phyloP scores from a whole-genome alignment of 768 basidiomycete genomes.

The Termitomyces sp. region DNA sequence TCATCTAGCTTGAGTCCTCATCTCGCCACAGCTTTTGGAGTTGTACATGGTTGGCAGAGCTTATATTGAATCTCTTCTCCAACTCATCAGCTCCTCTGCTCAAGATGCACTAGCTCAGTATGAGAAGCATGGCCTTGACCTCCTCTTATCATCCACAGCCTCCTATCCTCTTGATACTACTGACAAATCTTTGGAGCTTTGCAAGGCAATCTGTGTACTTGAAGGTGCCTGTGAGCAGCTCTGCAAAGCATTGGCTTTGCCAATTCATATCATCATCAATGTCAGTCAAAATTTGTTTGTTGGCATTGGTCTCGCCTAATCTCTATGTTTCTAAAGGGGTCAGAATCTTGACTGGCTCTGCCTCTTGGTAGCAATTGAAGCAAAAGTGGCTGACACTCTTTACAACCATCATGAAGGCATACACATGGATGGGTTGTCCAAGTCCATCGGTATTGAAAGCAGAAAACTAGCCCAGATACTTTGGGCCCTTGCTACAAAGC shows the following conservation, averaged over 20 bases:
- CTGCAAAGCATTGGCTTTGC: constrained; percentile 18
- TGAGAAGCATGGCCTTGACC: neutral
- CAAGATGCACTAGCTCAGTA: constrained; percentile 3
- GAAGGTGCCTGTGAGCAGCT: constrained; percentile 28
- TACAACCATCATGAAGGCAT: constrained; percentile 24
- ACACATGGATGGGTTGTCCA: constrained; percentile 11
- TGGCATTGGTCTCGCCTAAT: neutral
- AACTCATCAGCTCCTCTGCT: constrained; percentile 12
- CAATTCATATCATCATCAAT: constrained; percentile 21
- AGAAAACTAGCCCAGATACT: constrained; percentile 29
- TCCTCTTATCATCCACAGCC: neutral
- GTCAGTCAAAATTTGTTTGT: constrained; percentile 10
- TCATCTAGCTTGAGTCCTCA: too few relatives aligned
- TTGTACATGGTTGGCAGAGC: neutral
- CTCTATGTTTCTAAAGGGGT: neutral
- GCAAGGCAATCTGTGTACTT: constrained; percentile 19
- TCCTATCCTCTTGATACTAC: neutral
- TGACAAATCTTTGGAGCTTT: constrained; percentile 8
- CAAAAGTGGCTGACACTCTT: constrained; percentile 25
- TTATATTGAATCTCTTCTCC: constrained; percentile 1
- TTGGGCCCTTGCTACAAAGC: constrained; percentile 26
- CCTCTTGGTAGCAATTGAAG: constrained; percentile 15
- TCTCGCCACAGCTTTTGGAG: neutral
- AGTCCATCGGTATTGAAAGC: constrained; percentile 15
- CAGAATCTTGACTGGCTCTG: constrained; percentile 19